Base-by-base conservation (phyloP, 306 rosid species). In the Carpinus fangiana region DNA sequence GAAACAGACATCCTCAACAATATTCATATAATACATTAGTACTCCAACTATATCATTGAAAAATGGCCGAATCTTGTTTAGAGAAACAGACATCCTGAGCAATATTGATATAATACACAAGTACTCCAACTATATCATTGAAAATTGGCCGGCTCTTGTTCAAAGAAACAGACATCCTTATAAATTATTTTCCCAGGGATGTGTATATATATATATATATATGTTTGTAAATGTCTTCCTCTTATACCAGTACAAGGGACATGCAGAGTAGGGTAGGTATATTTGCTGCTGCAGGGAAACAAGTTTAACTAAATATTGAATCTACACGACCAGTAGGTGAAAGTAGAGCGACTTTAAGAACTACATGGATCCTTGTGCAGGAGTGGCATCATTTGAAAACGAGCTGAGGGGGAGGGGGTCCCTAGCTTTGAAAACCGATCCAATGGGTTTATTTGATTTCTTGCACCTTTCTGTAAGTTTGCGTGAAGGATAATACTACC, bases 251-350 rank as follows among this genome's bases (percentile, higher is more conserved):
- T 70, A 82, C 76, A 84, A 76, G 77, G 64, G 76, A 64, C 41
- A 7, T 5, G 28, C 61, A 68, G 31, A 16, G 79, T 78, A 54
- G 86, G 80, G 9, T 76, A 56, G 60, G 75, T 61, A 36, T 38
- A n/a, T 41, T 41, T 67, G 51, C 31, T 76, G 82, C 21, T 68
- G 84, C 61, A 64, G 59, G 79, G 79, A 55, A 70, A 55, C 80
- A 82, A 45, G 57, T 67, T 66, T 72, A 80, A 77, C 85, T 56
- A 78, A 86, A 73, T 7, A 73, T 70, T 67, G 79, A 82, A 82
- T 43, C 81, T 76, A 18, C 43, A 31, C 31, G 79, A 82, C 75
- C 78, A 60, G 77, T 82, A 76, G 82, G 88, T 76, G 82, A 84
- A 66, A 80, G 66, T 53, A 34, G 53, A 36, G 73, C 18, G 77